Percentiles rank a stretch among this genome's conserved stretches.
These are phyloP conservation scores for Microcyclospora pomicola DNA, from an alignment of 2,329 filamentous ascomycete genomes.

Conservation along the genomic window DNA sequence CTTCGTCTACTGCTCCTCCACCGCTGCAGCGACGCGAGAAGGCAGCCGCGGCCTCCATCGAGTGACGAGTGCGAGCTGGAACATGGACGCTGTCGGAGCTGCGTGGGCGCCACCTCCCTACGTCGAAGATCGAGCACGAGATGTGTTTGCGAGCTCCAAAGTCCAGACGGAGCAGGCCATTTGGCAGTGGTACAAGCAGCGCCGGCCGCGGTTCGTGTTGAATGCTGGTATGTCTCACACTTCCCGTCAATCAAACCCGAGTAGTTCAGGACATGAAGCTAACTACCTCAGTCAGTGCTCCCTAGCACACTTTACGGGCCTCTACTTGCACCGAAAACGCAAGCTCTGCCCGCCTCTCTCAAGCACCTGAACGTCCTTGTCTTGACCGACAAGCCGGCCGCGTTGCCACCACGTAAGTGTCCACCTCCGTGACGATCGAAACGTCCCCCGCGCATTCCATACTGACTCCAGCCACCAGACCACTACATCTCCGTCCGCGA, in stretches of 20 bases:
- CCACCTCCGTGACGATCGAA: too few relatives aligned
- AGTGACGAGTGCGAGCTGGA: constrained; percentile 24
- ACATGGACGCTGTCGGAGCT: constrained; percentile 21
- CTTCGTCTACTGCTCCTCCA: constrained; percentile 30
- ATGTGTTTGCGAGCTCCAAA: constrained; percentile 32
- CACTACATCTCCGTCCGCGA: constrained; percentile 35
- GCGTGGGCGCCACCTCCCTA: constrained; percentile 21
- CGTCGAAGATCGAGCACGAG: constrained; percentile 11
- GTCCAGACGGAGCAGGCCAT: constrained; percentile 30
- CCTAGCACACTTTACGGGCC: too few relatives aligned
- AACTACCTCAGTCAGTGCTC: too few relatives aligned
- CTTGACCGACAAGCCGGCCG: too few relatives aligned
- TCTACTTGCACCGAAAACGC: too few relatives aligned
- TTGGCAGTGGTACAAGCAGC: constrained; percentile 30
- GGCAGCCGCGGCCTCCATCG: constrained; percentile 18
- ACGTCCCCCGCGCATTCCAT: not conserved
- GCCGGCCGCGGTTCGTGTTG: constrained; percentile 28
- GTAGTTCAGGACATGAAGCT: too few relatives aligned
- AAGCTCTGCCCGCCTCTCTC: too few relatives aligned
- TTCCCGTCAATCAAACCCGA: too few relatives aligned
- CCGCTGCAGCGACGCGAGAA: constrained; percentile 21
- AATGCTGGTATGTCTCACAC: constrained; percentile 18
- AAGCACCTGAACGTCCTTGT: too few relatives aligned
- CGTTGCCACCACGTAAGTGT: constrained; percentile 5
- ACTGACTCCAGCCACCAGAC: constrained; percentile 6